Percentiles rank a stretch among this genome's conserved stretches.
phyloP scores from a whole-genome alignment of 2,329 filamentous ascomycete species.

The Sclerotinia spermophila region DNA sequence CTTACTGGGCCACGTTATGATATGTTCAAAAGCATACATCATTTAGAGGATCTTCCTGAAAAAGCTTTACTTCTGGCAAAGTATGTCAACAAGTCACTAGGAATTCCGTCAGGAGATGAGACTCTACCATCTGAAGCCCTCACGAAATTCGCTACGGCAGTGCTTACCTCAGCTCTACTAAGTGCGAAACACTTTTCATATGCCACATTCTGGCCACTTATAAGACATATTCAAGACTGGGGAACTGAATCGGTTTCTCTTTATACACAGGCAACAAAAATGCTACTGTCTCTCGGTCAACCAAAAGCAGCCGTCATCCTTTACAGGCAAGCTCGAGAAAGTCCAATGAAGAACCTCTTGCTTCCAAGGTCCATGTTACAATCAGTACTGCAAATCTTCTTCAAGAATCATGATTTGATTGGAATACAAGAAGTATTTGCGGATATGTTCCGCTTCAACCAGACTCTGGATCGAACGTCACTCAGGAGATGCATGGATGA shows the following conservation, averaged over 20 bases:
- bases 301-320: constrained; percentile 24
- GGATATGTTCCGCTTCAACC: constrained; percentile 37
- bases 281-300: constrained; percentile 26
- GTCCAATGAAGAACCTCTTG: constrained; percentile 18
- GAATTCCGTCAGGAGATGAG: neutral
- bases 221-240: constrained; percentile 29
- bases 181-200: constrained; percentile 20
- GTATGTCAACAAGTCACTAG: constrained; percentile 15
- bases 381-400: constrained; percentile 35
- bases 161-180: constrained; percentile 26
- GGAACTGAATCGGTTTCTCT: constrained; percentile 19
- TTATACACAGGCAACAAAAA: constrained; percentile 25
- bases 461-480: constrained; percentile 31
- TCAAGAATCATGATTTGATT: constrained; percentile 32
- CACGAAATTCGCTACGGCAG: constrained; percentile 23
- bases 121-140: neutral
- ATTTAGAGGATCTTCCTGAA: constrained; percentile 1
- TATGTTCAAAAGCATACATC: constrained; percentile 16
- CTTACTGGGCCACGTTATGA: constrained; percentile 18
- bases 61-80: constrained; percentile 21
- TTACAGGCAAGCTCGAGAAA: constrained; percentile 29
- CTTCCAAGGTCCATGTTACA: constrained; percentile 31
- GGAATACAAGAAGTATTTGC: constrained; percentile 40
- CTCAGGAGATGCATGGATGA: constrained; percentile 39
- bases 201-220: constrained; percentile 23